A percentile compares a stretch with the other conserved stretches of the same genome.
Conservation (phyloP, 495 filamentous ascomycete species). For the Talaromyces nanjingensis region DNA sequence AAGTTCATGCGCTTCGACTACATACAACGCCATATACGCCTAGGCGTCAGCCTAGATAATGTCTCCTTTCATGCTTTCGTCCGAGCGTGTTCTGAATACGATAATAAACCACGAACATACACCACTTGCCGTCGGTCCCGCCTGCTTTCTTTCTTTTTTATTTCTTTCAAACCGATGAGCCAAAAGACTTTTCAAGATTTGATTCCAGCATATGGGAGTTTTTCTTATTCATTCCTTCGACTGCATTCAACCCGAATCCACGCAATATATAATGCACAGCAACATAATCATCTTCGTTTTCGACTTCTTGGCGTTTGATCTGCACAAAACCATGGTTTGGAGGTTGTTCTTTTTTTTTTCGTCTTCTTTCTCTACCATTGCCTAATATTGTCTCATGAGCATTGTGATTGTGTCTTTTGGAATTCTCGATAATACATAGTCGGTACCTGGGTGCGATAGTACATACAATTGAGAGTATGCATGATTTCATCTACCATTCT, state of each 20-base stretch:
- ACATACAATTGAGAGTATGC: background rate
- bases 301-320: background rate
- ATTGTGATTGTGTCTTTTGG: background rate
- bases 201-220: slow-evolving; percentile 1
- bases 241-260: background rate
- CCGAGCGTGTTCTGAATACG: background rate
- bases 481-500: background rate
- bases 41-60: background rate
- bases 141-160: background rate
- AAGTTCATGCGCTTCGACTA: background rate
- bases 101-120: background rate
- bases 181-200: background rate
- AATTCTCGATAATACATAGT: background rate
- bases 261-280: background rate
- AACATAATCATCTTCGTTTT: background rate
- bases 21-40: background rate
- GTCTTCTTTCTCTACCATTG: background rate
- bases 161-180: background rate
- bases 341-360: background rate
- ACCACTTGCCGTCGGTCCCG: background rate
- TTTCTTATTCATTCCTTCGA: background rate
- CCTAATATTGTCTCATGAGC: slow-evolving; percentile 4
- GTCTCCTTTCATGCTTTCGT: background rate
- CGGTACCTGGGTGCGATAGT: background rate
- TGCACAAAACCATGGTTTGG: slow-evolving; percentile 3